Base-by-base conservation (phyloP, 2,329 filamentous ascomycete genomes). In the Leptographium wingfieldii region DNA sequence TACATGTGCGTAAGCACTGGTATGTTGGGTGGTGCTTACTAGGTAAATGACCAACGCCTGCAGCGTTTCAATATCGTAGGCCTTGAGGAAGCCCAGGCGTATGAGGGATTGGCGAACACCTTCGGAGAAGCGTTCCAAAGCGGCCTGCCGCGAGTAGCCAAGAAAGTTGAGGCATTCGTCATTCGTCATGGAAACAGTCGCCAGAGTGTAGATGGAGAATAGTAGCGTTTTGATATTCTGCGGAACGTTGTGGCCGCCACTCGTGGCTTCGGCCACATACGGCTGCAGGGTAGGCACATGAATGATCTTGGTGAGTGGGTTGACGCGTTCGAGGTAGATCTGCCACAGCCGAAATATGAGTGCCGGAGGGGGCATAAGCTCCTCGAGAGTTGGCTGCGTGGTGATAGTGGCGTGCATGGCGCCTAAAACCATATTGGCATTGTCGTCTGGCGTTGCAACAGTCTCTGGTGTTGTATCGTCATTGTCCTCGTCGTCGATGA, bases 281-380 rank as follows among this genome's bases (percentile, higher is more conserved):
- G 80, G 78, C 66, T 90, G 84, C 4, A 90, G 70, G 0, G 84
- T 84, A 0, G 88, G 87, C 1, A 86, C 80, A 68, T 92, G 88
- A 29, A 90, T 83, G 54, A 82, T 73, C 68, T 91, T 92, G 65
- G 83, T 82, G 54, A 90, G 69, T 0, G 88, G 87, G 66, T 92
- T 87, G 59, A 92, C 83, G 62, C 88, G 84, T 56, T 89, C 83
- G 6, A 90, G 73, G 64, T 86, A 91, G 10, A 83, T 75, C 68
- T 90, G 85, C 88, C 88, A 92, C 5, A 92, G 76, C 57, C 79
- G 78, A 66, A 88, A 84, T 31, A 88, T 80, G 40, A 88, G 82
- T 14, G 82, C 77, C 0, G 84, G 80, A 5, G 82, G 75, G 0
- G 88, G 88, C 65, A 87, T 84, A 68, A 87, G 72, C 16, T 78